Evolutionary conservation across 306 rosid genomes (phyloP).

Genomic region (Prosopis cineraria): DNA sequence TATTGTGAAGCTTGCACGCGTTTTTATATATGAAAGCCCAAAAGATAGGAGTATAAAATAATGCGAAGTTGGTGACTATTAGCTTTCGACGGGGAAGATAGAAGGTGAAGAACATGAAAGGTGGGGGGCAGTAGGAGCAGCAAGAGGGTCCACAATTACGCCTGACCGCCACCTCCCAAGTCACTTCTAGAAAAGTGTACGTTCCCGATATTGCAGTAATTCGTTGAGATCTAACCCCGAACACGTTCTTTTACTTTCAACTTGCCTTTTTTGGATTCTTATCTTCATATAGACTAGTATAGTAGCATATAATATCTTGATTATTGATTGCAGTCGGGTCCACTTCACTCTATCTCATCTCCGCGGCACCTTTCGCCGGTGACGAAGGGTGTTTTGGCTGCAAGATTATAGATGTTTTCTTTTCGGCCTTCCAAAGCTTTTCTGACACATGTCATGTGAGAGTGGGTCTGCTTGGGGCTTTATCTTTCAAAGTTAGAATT

Average conservation of each 20-base stretch:
- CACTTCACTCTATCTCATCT: slow-evolving; percentile 41
- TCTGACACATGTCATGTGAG: slow-evolving; percentile 87
- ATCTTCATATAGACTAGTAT: neutral
- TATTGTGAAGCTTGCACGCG: slow-evolving; percentile 11
- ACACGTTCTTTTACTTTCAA: neutral
- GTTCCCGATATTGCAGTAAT: slow-evolving; percentile 31
- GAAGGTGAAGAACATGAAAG: slow-evolving; percentile 3
- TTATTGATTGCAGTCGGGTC: slow-evolving; percentile 30
- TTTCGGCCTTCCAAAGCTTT: slow-evolving; percentile 14
- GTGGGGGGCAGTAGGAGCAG: neutral
- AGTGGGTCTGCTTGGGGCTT: slow-evolving; percentile 55
- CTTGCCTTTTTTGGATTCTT: slow-evolving; percentile 17
- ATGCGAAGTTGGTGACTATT: slow-evolving; percentile 33
- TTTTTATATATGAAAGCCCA: slow-evolving; percentile 39
- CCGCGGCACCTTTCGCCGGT: slow-evolving; percentile 34
- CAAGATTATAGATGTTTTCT: neutral
- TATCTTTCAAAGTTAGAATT: slow-evolving; percentile 36
- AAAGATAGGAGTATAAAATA: slow-evolving; percentile 16
- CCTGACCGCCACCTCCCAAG: slow-evolving; percentile 48
- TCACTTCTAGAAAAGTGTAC: slow-evolving; percentile 49
- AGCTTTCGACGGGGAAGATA: too few relatives aligned
- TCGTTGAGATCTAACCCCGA: slow-evolving; percentile 4
- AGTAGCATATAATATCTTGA: neutral
- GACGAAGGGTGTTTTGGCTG: neutral
- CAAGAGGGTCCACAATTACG: neutral